Percentiles rank a stretch among this genome's conserved stretches.
phyloP scores from a whole-genome alignment of 2,329 filamentous ascomycete species.

The Colletotrichum limetticola region DNA sequence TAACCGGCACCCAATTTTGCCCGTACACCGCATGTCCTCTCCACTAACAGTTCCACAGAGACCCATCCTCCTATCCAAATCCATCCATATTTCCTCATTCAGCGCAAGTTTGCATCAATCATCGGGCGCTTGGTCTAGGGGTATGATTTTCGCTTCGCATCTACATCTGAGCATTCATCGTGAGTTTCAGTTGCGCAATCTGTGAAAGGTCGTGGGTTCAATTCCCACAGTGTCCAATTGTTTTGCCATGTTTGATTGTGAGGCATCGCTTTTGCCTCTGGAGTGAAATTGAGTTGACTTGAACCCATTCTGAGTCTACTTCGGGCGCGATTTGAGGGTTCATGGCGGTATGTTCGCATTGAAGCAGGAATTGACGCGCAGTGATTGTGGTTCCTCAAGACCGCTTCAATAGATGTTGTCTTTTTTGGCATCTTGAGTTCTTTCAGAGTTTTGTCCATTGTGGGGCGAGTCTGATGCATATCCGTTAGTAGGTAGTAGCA shows the following conservation, averaged over 20 bases:
- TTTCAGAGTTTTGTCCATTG: too few relatives aligned
- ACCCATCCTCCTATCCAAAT: not conserved
- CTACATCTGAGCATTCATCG: not conserved
- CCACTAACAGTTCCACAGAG: not conserved
- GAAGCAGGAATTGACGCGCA: too few relatives aligned
- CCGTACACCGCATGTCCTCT: not conserved
- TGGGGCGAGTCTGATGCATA: too few relatives aligned
- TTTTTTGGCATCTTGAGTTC: too few relatives aligned
- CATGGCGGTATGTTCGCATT: too few relatives aligned
- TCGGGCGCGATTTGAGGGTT: too few relatives aligned
- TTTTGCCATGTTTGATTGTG: not conserved
- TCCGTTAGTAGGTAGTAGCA: too few relatives aligned
- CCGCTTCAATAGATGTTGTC: too few relatives aligned
- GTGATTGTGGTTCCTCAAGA: too few relatives aligned
- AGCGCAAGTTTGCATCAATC: not conserved
- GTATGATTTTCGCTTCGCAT: slow-evolving; percentile 14
- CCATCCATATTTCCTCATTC: not conserved
- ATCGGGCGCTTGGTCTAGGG: slow-evolving; percentile 7
- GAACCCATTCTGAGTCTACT: too few relatives aligned
- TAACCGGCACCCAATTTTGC: not conserved
- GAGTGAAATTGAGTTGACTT: not conserved
- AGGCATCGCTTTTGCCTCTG: not conserved
- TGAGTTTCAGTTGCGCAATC: not conserved
- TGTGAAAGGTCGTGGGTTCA: slow-evolving; percentile 13
- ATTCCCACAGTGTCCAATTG: not conserved